phyloP scores from a whole-genome alignment of 768 basidiomycete species.

The Terana coerulea region DNA sequence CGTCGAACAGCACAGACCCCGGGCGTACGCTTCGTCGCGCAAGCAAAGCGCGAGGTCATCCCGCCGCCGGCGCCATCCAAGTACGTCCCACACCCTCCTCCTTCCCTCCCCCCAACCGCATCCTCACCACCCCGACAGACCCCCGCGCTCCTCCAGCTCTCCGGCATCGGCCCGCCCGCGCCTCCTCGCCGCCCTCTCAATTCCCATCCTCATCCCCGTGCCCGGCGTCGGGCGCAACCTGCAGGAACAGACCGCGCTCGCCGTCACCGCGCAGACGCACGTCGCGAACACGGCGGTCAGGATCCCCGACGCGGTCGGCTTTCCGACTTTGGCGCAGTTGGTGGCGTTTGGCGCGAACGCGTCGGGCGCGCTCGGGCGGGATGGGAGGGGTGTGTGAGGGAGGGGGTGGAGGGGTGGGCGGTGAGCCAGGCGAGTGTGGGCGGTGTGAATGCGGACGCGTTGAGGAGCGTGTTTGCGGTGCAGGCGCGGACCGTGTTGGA shows the following conservation, averaged over 20 bases:
- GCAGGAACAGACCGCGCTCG: constrained; percentile 43
- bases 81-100: no score
- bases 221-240: constrained; percentile 52
- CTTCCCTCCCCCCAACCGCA: no score
- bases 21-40: constrained; percentile 30
- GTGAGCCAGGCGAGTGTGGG: constrained; percentile 6
- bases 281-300: neutral
- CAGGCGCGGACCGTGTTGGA: constrained; percentile 47
- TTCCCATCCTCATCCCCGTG: constrained; percentile 40
- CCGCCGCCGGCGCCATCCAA: constrained; percentile 54
- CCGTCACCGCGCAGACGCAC: neutral
- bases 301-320: constrained; percentile 45
- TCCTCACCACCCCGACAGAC: no score
- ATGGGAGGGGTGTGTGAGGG: no score
- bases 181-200: constrained; percentile 42
- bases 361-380: neutral
- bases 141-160: constrained; percentile 45
- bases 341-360: constrained; percentile 35
- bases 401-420: neutral
- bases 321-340: constrained; percentile 48
- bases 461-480: constrained; percentile 39
- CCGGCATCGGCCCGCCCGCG: constrained; percentile 51
- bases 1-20: neutral
- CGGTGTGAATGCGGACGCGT: constrained; percentile 22
- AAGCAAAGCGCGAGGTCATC: constrained; percentile 47